Conservation (phyloP, 306 rosid genomes). For the Dicorynia guianensis region DNA sequence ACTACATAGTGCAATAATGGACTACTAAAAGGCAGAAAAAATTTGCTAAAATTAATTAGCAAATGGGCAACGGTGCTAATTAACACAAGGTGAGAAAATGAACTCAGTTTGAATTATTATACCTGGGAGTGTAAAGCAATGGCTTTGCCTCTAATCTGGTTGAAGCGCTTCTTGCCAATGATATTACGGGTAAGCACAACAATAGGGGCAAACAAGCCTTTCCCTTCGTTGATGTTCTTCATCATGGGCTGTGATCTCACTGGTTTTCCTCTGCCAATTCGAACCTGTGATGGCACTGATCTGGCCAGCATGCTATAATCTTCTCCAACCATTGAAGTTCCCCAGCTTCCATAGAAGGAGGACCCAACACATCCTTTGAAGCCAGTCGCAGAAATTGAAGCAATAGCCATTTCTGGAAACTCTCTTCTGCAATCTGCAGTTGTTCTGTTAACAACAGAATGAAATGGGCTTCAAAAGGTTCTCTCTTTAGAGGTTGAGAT, state of each 20-base stretch:
- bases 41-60: background rate
- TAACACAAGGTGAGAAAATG: background rate
- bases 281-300: slow-evolving; percentile 62
- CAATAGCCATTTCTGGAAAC: slow-evolving; percentile 61
- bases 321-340: slow-evolving; percentile 72
- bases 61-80: background rate
- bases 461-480: background rate
- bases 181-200: slow-evolving; percentile 76
- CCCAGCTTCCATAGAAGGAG: slow-evolving; percentile 85
- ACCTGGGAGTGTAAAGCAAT: slow-evolving; percentile 99
- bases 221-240: slow-evolving; percentile 97
- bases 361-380: slow-evolving; percentile 57
- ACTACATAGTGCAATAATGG: background rate
- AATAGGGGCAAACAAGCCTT: slow-evolving; percentile 89
- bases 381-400: slow-evolving; percentile 72
- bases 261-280: slow-evolving; percentile 57
- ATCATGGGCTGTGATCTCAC: slow-evolving; percentile 77
- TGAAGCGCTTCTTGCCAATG: slow-evolving; percentile 91
- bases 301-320: slow-evolving; percentile 58
- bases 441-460: slow-evolving; percentile 10
- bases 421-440: background rate
- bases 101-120: slow-evolving; percentile 9
- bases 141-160: slow-evolving; percentile 95
- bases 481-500: slow-evolving; percentile 33
- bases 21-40: background rate